Base-by-base conservation (phyloP, 139 green algal species). In the Yamagishiella unicocca region DNA sequence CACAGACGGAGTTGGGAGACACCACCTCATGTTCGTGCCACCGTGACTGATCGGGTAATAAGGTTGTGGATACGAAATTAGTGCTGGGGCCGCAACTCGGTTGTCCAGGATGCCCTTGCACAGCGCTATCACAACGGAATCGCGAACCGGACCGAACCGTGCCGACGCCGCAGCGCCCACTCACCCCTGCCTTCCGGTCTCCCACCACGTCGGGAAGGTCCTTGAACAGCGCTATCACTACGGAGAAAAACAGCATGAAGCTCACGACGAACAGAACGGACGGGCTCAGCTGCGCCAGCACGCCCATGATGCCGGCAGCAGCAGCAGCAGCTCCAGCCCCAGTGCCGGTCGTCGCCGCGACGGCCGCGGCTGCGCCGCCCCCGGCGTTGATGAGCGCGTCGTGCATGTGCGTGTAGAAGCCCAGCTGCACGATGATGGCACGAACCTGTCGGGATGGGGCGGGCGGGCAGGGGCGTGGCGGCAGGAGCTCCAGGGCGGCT, bases 221-320 rank as follows among this genome's bases (percentile, higher is more conserved):
- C 78, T 99, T 99, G 93, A 99, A 99, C 35, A 99, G 91, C 1
- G 97, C 97, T 67, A 99, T 99, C 45, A 98, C 97, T 19, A 98
- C 87, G 12, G 94, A 96, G 89, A 98, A 99, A 37, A 98, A 67
- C 17, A 96, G 86, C 96, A 99, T 99, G 90, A 99, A 98, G 40
- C 62, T 71, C 12, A 96, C 90, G 2, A 95, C 95, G 91, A 98
- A 99, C 14, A 93, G 27, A 6, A 98, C 68, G 2, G 92, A 89
- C 14, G 80, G 86, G 0, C 87, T 88, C 7, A 93, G 37, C 0
- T 50, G 19, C 5, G 64, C 2, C n/a, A 62, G 55, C 2, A 27
- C 31, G 42, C 8, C 31, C 50, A 50, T 22, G 12, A 9, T 35
- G 14, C 33, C n/a, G 79, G 7, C 22, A 7, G 6, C 38, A 31